A percentile compares a stretch with the other conserved stretches of the same genome.
phyloP scores from a whole-genome alignment of 1,139 yeast genomes.

The Taphrina populina region DNA sequence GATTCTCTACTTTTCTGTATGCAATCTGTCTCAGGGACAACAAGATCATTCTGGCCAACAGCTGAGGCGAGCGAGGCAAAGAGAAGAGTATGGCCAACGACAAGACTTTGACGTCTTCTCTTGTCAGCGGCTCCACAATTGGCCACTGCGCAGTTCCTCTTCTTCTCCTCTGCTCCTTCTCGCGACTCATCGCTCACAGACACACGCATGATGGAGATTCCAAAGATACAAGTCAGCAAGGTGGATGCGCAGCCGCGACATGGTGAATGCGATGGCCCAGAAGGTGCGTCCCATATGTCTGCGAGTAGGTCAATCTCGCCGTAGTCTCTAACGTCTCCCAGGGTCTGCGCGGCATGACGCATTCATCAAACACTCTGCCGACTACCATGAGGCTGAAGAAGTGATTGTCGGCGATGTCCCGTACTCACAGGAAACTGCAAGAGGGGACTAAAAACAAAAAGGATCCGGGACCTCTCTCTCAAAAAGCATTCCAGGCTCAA shows the following conservation, averaged over 20 bases:
- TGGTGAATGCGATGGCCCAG: conserved; percentile 18
- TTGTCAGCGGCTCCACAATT: too few relatives aligned
- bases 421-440: too few relatives aligned
- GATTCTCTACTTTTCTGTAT: conserved; percentile 2
- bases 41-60: conserved; percentile 1
- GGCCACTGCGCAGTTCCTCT: too few relatives aligned
- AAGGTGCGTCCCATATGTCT: not conserved
- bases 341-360: conserved; percentile 19
- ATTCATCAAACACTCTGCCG: conserved; percentile 19
- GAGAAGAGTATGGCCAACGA: too few relatives aligned
- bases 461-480: too few relatives aligned
- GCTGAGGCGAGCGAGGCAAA: too few relatives aligned
- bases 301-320: not conserved
- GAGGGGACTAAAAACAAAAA: too few relatives aligned
- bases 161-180: too few relatives aligned
- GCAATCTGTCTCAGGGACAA: conserved; percentile 4
- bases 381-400: conserved; percentile 15
- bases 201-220: conserved; percentile 7
- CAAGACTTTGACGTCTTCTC: too few relatives aligned
- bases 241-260: conserved; percentile 16
- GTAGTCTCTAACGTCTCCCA: not conserved
- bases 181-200: too few relatives aligned
- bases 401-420: conserved; percentile 15
- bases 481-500: too few relatives aligned
- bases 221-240: conserved; percentile 21